Conservation (phyloP, 1,139 yeast species). For the Geotrichum restrictum region DNA sequence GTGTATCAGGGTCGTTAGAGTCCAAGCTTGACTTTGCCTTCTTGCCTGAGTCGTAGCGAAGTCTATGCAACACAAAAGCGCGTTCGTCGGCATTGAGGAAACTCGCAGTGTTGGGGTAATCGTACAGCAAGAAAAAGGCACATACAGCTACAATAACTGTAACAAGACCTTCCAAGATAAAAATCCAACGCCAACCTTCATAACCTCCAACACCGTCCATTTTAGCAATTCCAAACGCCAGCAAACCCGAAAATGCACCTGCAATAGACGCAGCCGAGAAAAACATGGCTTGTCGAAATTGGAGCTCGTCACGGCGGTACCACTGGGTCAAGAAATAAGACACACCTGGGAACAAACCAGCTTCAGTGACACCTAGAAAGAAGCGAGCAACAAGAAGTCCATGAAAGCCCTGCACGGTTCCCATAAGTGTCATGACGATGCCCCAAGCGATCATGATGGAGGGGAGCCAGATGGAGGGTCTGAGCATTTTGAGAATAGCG, state of each 20-base stretch:
- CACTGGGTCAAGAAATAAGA: conserved; percentile 33
- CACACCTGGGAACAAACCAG: conserved; percentile 35
- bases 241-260: conserved; percentile 50
- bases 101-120: conserved; percentile 47
- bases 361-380: conserved; percentile 34
- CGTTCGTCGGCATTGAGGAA: conserved; percentile 50
- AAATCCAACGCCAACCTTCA: conserved; percentile 21
- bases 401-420: conserved; percentile 41
- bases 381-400: conserved; percentile 49
- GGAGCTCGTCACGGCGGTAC: conserved; percentile 43
- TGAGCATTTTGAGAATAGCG: conserved; percentile 36
- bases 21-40: not conserved
- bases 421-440: conserved; percentile 46
- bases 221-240: conserved; percentile 27
- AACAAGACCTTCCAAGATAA: conserved; percentile 16
- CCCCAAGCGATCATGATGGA: conserved; percentile 53
- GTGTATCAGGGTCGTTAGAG: not conserved
- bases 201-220: conserved; percentile 42
- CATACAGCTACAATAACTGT: conserved; percentile 39
- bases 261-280: conserved; percentile 50
- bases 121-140: conserved; percentile 50
- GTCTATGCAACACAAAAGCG: conserved; percentile 45
- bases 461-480: conserved; percentile 45
- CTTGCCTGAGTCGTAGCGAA: conserved; percentile 35
- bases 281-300: conserved; percentile 55